Conservation (phyloP, 768 basidiomycete species). For the Xerocomus brunneocitrinus region DNA sequence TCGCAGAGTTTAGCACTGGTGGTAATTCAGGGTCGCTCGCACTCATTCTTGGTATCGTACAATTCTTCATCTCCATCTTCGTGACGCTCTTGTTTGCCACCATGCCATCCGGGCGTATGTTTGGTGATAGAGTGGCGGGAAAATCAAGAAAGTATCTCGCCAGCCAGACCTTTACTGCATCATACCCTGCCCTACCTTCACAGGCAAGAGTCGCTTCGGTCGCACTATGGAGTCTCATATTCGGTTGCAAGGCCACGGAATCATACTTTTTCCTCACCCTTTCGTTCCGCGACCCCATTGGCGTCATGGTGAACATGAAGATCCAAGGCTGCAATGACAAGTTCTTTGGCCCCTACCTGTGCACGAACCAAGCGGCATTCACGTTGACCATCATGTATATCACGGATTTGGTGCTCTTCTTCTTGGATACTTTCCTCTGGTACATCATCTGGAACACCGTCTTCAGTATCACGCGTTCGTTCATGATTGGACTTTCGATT, state of each 20-base stretch:
- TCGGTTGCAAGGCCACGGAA: conserved; percentile 94
- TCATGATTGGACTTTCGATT: conserved; percentile 88
- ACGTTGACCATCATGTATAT: conserved; percentile 96
- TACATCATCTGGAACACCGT: conserved; percentile 99
- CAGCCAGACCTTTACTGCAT: conserved; percentile 96
- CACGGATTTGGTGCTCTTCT: conserved; percentile 97
- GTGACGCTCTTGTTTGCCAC: conserved; percentile 85
- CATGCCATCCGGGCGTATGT: conserved; percentile 97
- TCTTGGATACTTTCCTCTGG: conserved; percentile 99
- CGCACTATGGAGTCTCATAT: conserved; percentile 85
- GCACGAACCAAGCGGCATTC: conserved; percentile 91
- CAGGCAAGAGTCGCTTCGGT: conserved; percentile 74
- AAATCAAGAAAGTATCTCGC: conserved; percentile 97
- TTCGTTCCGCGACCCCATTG: conserved; percentile 90
- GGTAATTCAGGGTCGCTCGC: conserved; percentile 66
- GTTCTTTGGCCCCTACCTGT: conserved; percentile 79
- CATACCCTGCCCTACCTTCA: conserved; percentile 69
- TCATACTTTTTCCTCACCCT: conserved; percentile 98
- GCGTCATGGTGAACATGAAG: conserved; percentile 96
- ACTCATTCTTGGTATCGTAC: conserved; percentile 91
- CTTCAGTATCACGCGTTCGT: conserved; percentile 82
- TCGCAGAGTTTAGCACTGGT: conserved; percentile 60
- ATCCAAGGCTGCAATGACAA: conserved; percentile 86
- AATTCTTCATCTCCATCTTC: conserved; percentile 89
- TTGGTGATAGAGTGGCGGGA: conserved; percentile 94